Base-by-base conservation (phyloP, 2,329 filamentous ascomycete species). In the Talaromyces sp. region DNA sequence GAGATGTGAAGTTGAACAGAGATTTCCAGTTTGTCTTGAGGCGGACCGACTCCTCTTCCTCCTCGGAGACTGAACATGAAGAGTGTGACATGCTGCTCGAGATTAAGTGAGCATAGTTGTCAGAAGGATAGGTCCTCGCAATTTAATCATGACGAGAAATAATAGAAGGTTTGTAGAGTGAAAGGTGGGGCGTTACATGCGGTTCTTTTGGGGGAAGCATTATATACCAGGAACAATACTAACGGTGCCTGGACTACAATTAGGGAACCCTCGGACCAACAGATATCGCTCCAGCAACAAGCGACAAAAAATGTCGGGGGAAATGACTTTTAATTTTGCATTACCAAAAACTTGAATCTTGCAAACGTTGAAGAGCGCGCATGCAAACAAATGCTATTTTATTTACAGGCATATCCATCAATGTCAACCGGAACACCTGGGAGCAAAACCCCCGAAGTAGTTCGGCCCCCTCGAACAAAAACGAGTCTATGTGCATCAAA, bases 1-100 rank as follows among this genome's bases (percentile, higher is more conserved):
- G 77, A n/a, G 78, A 83, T 0, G 86, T 89, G 69, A 95, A 96
- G 37, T 77, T 75, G 69, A 96, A 93, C 3, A 97, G 79, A 1
- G 77, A 75, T 40, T 72, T 77, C 81, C 81, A 85, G 47, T 65
- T 63, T 13, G 64, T 36, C 35, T 47, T 32, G 19, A 19, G 10
- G n/a, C 17, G 43, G 10, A 17, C 30, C 11, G 22, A 11, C 5
- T 16, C 16, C 30, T n/a, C 13, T 27, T 9, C 24, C 3, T 30
- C 9, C 30, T 24, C 40, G 1, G 24, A 13, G 4, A 27, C 27
- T 13, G 14, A 10, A 10, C 8, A n/a, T 22, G 32, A 14, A 20
- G 3, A 16, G 17, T 24, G 32, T 24, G 30, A 33, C 43, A 46
- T 46, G 9, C 11, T 35, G 11, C 11, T 39, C 16, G 17, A 17